Percentiles rank a stretch among this genome's conserved stretches.
These are phyloP conservation scores for Coprinellus micaceus DNA, from an alignment of 768 basidiomycete genomes.

Conservation along the genomic window DNA sequence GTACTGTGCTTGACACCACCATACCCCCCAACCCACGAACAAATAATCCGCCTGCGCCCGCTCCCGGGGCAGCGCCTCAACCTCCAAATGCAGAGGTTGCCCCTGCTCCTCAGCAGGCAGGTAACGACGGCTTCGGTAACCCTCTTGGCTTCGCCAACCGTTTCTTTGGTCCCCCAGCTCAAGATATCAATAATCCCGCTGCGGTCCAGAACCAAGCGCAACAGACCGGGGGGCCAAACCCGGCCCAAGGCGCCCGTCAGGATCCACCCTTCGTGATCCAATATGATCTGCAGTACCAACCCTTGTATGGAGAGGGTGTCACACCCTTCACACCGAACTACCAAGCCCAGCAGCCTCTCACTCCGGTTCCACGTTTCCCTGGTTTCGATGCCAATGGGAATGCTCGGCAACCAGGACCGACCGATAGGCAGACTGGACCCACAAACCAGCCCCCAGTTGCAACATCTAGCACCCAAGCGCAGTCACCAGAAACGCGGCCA, in stretches of 20 bases:
- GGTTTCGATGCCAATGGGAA: conserved; percentile 65
- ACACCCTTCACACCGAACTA: conserved; percentile 22
- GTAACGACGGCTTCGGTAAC: conserved; percentile 44
- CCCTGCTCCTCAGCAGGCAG: conserved; percentile 32
- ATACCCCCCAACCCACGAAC: conserved; percentile 27
- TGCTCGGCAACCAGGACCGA: conserved; percentile 64
- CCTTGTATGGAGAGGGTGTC: conserved; percentile 11
- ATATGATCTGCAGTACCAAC: conserved; percentile 61
- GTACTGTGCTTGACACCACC: conserved; percentile 64
- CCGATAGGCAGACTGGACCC: conserved; percentile 22
- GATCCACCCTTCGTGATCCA: conserved; percentile 51
- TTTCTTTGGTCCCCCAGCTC: conserved; percentile 51
- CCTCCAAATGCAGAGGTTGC: conserved; percentile 26
- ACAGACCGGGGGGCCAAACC: conserved; percentile 20
- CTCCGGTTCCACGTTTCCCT: conserved; percentile 50
- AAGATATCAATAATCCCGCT: conserved; percentile 29
- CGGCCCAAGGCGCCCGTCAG: conserved; percentile 35
- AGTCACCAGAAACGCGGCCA: conserved; percentile 10
- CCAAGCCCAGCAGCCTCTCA: conserved; percentile 29
- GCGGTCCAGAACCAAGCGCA: conserved; percentile 13
- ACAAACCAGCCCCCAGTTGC: background rate
- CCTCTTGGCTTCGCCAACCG: conserved; percentile 53
- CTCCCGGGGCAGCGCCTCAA: conserved; percentile 24
- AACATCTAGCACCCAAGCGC: conserved; percentile 5
- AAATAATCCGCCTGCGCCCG: conserved; percentile 19